These are phyloP conservation scores for Russula ochroleuca DNA, from an alignment of 768 basidiomycete species.

Conservation along the genomic window DNA sequence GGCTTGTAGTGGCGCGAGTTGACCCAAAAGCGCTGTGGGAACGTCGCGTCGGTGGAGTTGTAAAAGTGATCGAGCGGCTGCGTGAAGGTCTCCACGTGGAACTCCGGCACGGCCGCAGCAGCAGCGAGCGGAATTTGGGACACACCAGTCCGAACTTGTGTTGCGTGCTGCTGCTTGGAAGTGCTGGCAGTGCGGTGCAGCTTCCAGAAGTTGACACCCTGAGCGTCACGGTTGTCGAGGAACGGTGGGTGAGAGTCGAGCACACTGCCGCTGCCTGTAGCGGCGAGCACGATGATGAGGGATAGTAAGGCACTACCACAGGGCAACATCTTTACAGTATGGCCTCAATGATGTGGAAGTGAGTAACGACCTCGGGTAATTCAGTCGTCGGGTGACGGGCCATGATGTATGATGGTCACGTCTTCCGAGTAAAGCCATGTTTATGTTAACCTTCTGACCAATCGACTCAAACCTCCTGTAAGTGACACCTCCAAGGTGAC, in stretches of 20 bases:
- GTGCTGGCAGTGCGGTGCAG: conserved; percentile 31
- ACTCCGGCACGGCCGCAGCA: conserved; percentile 26
- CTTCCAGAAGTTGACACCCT: conserved; percentile 64
- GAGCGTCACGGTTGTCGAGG: conserved; percentile 41
- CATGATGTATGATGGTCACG: neutral
- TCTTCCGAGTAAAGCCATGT: neutral
- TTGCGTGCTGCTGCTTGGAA: conserved; percentile 12
- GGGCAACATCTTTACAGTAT: neutral
- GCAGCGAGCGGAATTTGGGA: conserved; percentile 2
- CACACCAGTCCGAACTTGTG: neutral
- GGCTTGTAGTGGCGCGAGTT: conserved; percentile 75
- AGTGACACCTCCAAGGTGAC: too few species aligned
- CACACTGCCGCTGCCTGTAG: neutral
- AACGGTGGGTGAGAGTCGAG: neutral
- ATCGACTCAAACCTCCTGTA: too few species aligned
- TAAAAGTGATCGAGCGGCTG: conserved; percentile 86
- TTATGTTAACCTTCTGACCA: too few species aligned
- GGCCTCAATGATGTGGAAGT: neutral
- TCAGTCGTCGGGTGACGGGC: neutral
- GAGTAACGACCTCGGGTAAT: neutral
- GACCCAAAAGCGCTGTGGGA: conserved; percentile 90
- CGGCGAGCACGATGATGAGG: neutral
- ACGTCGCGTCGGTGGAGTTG: conserved; percentile 52
- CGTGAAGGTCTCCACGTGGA: conserved; percentile 63
- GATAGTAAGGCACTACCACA: neutral